Evolutionary conservation across 768 basidiomycete species (phyloP).

Genomic region (Tricholoma saponaceum): DNA sequence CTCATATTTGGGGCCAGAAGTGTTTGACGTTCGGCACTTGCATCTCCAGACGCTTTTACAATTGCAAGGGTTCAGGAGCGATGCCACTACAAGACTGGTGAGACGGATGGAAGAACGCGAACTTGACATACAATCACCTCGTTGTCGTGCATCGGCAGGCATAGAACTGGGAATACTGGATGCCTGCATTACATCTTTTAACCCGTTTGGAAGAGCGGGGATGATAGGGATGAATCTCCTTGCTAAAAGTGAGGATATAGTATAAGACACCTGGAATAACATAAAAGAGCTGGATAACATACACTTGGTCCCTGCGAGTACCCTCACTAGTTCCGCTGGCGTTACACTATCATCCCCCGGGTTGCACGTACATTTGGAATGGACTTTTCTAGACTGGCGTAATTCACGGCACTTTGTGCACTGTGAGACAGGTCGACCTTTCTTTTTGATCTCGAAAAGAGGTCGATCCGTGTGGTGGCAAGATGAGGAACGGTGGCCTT

Average conservation of each 20-base stretch:
- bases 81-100: slow-evolving; percentile 42
- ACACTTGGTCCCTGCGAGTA: slow-evolving; percentile 40
- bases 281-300: slow-evolving; percentile 7
- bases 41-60: slow-evolving; percentile 57
- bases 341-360: slow-evolving; percentile 30
- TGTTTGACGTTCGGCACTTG: slow-evolving; percentile 32
- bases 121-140: slow-evolving; percentile 32
- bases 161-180: slow-evolving; percentile 19
- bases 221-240: slow-evolving; percentile 66
- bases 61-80: slow-evolving; percentile 60
- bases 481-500: slow-evolving; percentile 88
- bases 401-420: slow-evolving; percentile 82
- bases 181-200: slow-evolving; percentile 48
- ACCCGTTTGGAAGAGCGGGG: slow-evolving; percentile 71
- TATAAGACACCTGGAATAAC: slow-evolving; percentile 1
- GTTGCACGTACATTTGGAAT: slow-evolving; percentile 78
- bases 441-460: slow-evolving; percentile 91
- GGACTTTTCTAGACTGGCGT: slow-evolving; percentile 74
- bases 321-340: slow-evolving; percentile 22
- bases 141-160: slow-evolving; percentile 43
- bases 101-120: slow-evolving; percentile 5
- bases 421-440: slow-evolving; percentile 89
- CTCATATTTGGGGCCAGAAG: slow-evolving; percentile 4
- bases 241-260: slow-evolving; percentile 30
- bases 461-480: slow-evolving; percentile 86